These are phyloP conservation scores for Trichoderma koningiopsis DNA, from an alignment of 2,329 filamentous ascomycete genomes.

Conservation along the genomic window DNA sequence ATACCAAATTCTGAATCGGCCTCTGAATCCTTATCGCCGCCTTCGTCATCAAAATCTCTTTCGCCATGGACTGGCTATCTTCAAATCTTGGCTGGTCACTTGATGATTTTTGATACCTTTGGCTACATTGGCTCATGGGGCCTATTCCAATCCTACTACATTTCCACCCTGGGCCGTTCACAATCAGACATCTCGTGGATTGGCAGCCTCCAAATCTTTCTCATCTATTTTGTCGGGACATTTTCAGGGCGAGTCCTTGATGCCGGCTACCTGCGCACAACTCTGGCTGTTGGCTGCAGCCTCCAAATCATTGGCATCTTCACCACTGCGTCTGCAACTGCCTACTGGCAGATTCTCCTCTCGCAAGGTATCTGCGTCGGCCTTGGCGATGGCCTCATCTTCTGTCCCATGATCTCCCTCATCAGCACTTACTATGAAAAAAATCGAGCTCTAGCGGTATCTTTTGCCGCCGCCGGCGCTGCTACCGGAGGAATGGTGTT, in stretches of 20 bases:
- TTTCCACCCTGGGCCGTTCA: conserved; percentile 40
- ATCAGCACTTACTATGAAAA: conserved; percentile 64
- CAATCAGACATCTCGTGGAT: conserved; percentile 59
- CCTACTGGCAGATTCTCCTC: conserved; percentile 60
- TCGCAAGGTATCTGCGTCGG: conserved; percentile 61
- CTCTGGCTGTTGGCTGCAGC: conserved; percentile 45
- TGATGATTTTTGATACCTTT: conserved; percentile 34
- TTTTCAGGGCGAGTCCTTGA: conserved; percentile 57
- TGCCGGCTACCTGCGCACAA: conserved; percentile 53
- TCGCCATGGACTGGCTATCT: background rate
- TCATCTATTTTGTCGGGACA: conserved; percentile 58
- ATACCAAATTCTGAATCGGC: background rate
- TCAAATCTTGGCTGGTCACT: background rate
- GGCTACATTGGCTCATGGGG: conserved; percentile 60
- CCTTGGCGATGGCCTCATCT: conserved; percentile 63
- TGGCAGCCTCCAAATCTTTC: conserved; percentile 56
- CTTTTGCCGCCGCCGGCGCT: conserved; percentile 61
- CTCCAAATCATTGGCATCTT: conserved; percentile 54
- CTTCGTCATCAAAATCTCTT: background rate
- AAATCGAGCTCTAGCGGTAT: conserved; percentile 61
- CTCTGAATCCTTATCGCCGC: background rate
- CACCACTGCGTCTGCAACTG: conserved; percentile 45
- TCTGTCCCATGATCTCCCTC: conserved; percentile 65
- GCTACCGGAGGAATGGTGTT: conserved; percentile 62
- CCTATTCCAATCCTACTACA: conserved; percentile 59